A percentile compares a stretch with the other conserved stretches of the same genome.
phyloP scores from a whole-genome alignment of 2,329 filamentous ascomycete species.

The Aureobasidium sp. region DNA sequence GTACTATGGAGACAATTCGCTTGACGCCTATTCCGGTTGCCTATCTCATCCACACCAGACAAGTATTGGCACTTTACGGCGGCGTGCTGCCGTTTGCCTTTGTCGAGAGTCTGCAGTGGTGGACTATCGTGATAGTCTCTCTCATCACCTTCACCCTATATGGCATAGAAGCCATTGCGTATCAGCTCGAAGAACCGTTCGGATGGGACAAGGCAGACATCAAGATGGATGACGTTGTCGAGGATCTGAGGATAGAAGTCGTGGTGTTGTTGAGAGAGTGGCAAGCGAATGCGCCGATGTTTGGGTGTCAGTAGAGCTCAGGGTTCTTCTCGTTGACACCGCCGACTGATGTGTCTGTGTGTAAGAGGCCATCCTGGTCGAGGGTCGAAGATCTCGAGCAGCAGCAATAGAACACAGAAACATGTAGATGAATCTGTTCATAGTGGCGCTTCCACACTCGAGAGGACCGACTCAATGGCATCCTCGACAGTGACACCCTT shows the following conservation, averaged over 20 bases:
- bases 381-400: neutral
- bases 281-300: slow-evolving; percentile 13
- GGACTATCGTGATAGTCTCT: slow-evolving; percentile 50
- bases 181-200: slow-evolving; percentile 58
- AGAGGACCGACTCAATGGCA: slow-evolving; percentile 52
- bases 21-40: slow-evolving; percentile 57
- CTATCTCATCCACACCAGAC: slow-evolving; percentile 56
- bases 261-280: slow-evolving; percentile 16
- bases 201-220: slow-evolving; percentile 59
- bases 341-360: neutral
- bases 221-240: slow-evolving; percentile 58
- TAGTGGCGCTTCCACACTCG: slow-evolving; percentile 48
- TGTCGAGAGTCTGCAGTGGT: slow-evolving; percentile 56
- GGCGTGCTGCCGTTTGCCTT: slow-evolving; percentile 55
- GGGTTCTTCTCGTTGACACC: neutral
- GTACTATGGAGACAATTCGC: slow-evolving; percentile 57
- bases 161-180: slow-evolving; percentile 55
- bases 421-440: slow-evolving; percentile 17
- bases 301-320: neutral
- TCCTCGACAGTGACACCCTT: slow-evolving; percentile 48
- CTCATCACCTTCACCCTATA: slow-evolving; percentile 58
- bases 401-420: neutral
- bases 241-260: slow-evolving; percentile 41
- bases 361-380: neutral
- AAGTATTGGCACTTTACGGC: slow-evolving; percentile 54